Evolutionary conservation across 2,329 filamentous ascomycete species (phyloP).

Genomic region (Colletotrichum salicis): DNA sequence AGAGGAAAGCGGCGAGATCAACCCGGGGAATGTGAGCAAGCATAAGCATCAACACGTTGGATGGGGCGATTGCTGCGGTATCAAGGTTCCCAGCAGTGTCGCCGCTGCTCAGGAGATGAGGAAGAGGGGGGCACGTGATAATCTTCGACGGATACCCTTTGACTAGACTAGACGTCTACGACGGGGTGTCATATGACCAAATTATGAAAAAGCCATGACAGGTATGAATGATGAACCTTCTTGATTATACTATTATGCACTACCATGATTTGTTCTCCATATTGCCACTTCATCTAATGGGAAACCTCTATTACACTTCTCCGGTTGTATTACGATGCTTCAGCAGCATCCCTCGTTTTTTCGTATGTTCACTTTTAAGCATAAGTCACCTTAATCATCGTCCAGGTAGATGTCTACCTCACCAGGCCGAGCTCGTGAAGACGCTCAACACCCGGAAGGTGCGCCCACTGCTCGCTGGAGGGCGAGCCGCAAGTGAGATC

Average conservation of each 20-base stretch:
- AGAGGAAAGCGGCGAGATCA: slow-evolving; percentile 67
- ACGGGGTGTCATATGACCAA: neutral
- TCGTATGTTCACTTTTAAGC: neutral
- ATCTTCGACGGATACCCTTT: slow-evolving; percentile 81
- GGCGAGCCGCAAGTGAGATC: slow-evolving; percentile 51
- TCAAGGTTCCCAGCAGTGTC: slow-evolving; percentile 94
- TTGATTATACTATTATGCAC: slow-evolving; percentile 7
- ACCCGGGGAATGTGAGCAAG: slow-evolving; percentile 65
- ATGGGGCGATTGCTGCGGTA: slow-evolving; percentile 98
- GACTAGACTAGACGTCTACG: slow-evolving; percentile 74
- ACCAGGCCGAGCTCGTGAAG: slow-evolving; percentile 28
- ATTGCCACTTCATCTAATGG: too few relatives aligned
- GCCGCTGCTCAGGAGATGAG: slow-evolving; percentile 90
- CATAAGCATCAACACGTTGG: slow-evolving; percentile 77
- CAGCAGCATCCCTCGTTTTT: neutral
- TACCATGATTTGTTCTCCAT: neutral
- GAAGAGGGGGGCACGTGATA: slow-evolving; percentile 72
- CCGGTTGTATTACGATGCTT: neutral
- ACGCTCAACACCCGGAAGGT: slow-evolving; percentile 27
- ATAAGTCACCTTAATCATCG: neutral
- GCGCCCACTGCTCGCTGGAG: slow-evolving; percentile 38
- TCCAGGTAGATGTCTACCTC: neutral
- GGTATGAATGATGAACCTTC: neutral
- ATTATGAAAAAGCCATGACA: neutral
- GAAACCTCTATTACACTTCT: neutral